Base-by-base conservation (phyloP, 2,329 filamentous ascomycete species). In the Nannizziopsis barbatae region DNA sequence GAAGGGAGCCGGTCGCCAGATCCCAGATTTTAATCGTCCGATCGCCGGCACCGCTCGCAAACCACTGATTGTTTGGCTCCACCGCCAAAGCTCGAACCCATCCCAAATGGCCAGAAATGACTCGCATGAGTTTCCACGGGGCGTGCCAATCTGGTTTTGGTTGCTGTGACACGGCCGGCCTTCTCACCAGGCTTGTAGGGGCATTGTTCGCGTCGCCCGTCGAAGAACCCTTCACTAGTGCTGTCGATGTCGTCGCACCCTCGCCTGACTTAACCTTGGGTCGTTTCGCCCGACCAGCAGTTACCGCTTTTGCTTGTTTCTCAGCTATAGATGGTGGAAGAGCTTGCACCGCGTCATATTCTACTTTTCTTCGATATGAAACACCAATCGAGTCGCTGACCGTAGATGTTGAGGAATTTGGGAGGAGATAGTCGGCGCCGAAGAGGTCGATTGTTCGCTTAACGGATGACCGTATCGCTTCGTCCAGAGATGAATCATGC, bases 1-100 rank as follows among this genome's bases (percentile, higher is more conserved):
- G 78, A 55, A 95, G 71, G n/a, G 77, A 79, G 0, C 93, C 92
- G 1, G 85, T 86, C 14, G 88, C 92, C 54, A 98, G 68, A 68
- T 98, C 90, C 90, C 90, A 98, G 54, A 98, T 93, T 72, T 98
- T 98, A 70, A 98, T 95, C 1, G 90, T 96, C 45, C 93, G 76
- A 65, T 98, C 92, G 48, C 90, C 93, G 5, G 90, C 88, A 53
- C 92, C 92, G 58, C 86, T 93, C 15, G 88, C 92, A 65, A 98
- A 98, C 87, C 89, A 98, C 65, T 95, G 80, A 67, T 98, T 98
- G 60, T 86, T 86, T 1, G 93, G 93, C 67, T 98, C 93, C 42
- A 96, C 86, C 1, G 90, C 86, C 59, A 95, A 71, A 56, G 79
- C 79, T 52, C 89, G 77, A 54, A 98, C 92, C 92, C 92, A 98